These are phyloP conservation scores for Neoscytalidium dimidiatum DNA, from an alignment of 2,329 filamentous ascomycete genomes.

Conservation along the genomic window DNA sequence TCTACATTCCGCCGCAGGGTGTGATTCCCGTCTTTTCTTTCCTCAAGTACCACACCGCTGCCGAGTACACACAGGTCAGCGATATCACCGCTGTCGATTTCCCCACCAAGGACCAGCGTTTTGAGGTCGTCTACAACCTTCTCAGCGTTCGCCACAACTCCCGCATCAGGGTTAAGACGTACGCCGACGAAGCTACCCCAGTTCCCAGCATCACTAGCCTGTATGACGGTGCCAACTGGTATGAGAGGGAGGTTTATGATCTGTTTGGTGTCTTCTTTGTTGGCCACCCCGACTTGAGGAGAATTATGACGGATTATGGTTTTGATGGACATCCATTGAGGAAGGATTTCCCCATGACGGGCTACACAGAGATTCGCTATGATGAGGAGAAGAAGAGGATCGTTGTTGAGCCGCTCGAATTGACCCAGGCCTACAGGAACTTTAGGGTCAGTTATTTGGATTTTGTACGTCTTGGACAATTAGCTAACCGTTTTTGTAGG, in stretches of 20 bases:
- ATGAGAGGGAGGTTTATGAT: conserved; percentile 97
- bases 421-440: conserved; percentile 98
- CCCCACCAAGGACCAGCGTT: conserved; percentile 91
- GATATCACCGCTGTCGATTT: conserved; percentile 95
- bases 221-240: conserved; percentile 97
- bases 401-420: conserved; percentile 93
- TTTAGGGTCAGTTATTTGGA: conserved; percentile 79
- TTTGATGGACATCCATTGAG: conserved; percentile 96
- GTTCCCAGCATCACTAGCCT: conserved; percentile 85
- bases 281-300: conserved; percentile 89
- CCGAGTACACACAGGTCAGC: conserved; percentile 92
- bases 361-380: conserved; percentile 96
- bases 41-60: conserved; percentile 95
- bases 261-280: conserved; percentile 96
- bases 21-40: conserved; percentile 92
- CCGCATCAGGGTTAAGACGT: conserved; percentile 96
- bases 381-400: conserved; percentile 99
- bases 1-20: conserved; percentile 86
- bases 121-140: conserved; percentile 97
- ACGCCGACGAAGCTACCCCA: conserved; percentile 92
- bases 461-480: too few relatives aligned
- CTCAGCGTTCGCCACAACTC: conserved; percentile 95
- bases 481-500: background rate
- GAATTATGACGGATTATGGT: conserved; percentile 99
- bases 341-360: conserved; percentile 97